A percentile compares a stretch with the other conserved stretches of the same genome.
Conservation (phyloP, 495 filamentous ascomycete species). For the Hypoxylon intermedium region DNA sequence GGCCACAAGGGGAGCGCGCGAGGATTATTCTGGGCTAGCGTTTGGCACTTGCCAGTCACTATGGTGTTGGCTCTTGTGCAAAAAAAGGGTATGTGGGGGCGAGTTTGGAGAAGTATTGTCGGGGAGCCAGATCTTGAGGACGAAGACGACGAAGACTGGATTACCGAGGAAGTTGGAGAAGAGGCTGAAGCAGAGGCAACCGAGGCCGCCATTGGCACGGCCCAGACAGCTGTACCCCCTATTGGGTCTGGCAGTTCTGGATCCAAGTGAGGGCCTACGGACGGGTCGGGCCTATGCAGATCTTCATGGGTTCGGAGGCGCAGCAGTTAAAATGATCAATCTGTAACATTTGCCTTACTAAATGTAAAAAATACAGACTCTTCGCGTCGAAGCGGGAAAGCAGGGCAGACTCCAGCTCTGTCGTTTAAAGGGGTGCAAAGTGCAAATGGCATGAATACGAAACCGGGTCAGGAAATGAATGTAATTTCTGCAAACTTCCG, state of each 20-base stretch:
- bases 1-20: slow-evolving; percentile 83
- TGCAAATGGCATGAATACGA: too few species aligned
- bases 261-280: slow-evolving; percentile 16
- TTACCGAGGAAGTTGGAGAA: slow-evolving; percentile 49
- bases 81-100: slow-evolving; percentile 93
- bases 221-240: slow-evolving; percentile 13
- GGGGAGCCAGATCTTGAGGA: slow-evolving; percentile 62
- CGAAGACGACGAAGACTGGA: slow-evolving; percentile 53
- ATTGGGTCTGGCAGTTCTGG: not conserved
- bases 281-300: slow-evolving; percentile 2
- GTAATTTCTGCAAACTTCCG: slow-evolving; percentile 11
- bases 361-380: not conserved
- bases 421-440: too few species aligned
- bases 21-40: slow-evolving; percentile 93
- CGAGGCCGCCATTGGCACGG: slow-evolving; percentile 12
- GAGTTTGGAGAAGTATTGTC: slow-evolving; percentile 74
- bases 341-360: slow-evolving; percentile 27
- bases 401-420: not conserved
- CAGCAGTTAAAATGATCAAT: slow-evolving; percentile 3
- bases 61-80: slow-evolving; percentile 90
- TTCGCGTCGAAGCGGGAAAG: not conserved
- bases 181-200: slow-evolving; percentile 2
- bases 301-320: slow-evolving; percentile 3
- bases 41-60: slow-evolving; percentile 93
- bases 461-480: slow-evolving; percentile 12